phyloP scores from a whole-genome alignment of 1,139 yeast species.

The Diutina mesorugosa region DNA sequence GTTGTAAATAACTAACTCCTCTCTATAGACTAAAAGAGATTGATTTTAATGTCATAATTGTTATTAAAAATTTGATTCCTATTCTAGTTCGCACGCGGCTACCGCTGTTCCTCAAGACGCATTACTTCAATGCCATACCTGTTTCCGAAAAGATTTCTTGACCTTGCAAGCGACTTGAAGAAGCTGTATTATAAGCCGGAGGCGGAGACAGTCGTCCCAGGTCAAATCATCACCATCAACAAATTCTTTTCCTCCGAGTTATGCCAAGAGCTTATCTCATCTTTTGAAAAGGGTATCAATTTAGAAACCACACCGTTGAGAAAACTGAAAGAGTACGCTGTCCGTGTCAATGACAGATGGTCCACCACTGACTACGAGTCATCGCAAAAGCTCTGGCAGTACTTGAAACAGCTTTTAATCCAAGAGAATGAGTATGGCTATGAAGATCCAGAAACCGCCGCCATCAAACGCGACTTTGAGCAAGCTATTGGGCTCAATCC shows the following conservation, averaged over 20 bases:
- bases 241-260: conserved; percentile 29
- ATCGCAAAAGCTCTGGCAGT: conserved; percentile 32
- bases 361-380: conserved; percentile 25
- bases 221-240: conserved; percentile 35
- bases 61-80: too few species aligned
- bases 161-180: conserved; percentile 10
- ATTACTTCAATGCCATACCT: conserved; percentile 6
- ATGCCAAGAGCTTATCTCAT: conserved; percentile 31
- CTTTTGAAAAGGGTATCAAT: conserved; percentile 17
- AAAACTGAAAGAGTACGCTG: conserved; percentile 43
- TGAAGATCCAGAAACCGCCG: conserved; percentile 16
- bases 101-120: too few species aligned
- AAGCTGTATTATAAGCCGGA: conserved; percentile 21
- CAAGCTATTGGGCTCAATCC: conserved; percentile 42
- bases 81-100: too few species aligned
- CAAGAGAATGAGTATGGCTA: conserved; percentile 15
- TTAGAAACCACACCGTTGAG: conserved; percentile 38
- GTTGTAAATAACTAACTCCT: conserved; percentile 6
- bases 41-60: too few species aligned
- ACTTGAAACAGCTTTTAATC: conserved; percentile 19
- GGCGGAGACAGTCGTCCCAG: conserved; percentile 17
- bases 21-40: not conserved
- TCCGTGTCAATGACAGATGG: conserved; percentile 44
- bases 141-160: conserved; percentile 19
- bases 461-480: conserved; percentile 15